Percentiles rank a stretch among this genome's conserved stretches.
Evolutionary conservation across 2,329 filamentous ascomycete genomes (phyloP).

Genomic region (Colletotrichum destructivum): DNA sequence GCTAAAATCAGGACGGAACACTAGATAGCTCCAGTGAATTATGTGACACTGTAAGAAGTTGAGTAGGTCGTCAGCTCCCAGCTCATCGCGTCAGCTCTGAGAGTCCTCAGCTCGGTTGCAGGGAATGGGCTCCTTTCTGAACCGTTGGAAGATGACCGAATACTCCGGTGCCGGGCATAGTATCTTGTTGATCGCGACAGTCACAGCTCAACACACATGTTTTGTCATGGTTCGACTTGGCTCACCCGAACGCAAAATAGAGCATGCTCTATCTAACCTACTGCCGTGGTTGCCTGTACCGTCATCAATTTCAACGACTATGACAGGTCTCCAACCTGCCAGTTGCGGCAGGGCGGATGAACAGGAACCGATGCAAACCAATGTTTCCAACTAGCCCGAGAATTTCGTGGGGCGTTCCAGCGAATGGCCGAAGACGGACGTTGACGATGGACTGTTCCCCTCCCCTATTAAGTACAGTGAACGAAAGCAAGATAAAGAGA

Average conservation of each 20-base stretch:
- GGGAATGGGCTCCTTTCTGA: neutral
- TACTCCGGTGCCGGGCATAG: neutral
- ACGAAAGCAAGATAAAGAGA: neutral
- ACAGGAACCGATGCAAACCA: neutral
- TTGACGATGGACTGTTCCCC: neutral
- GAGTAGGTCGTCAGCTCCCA: too few relatives aligned
- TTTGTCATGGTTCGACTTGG: neutral
- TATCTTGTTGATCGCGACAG: neutral
- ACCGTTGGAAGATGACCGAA: neutral
- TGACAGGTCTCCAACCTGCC: neutral
- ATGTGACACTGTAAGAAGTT: too few relatives aligned
- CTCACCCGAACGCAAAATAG: neutral
- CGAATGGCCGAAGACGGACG: neutral
- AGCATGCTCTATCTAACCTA: neutral
- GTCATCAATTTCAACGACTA: neutral
- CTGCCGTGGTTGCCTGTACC: neutral
- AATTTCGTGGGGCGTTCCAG: neutral
- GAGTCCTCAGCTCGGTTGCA: too few relatives aligned
- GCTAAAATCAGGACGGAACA: slow-evolving; percentile 16
- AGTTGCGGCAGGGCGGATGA: neutral
- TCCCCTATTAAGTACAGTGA: neutral
- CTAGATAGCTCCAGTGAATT: too few relatives aligned
- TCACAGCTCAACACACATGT: too few relatives aligned
- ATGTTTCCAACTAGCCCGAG: neutral
- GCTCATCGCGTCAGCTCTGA: too few relatives aligned